Conservation (phyloP, 805 yeast genomes). For the Hanseniaspora nectarophila region DNA sequence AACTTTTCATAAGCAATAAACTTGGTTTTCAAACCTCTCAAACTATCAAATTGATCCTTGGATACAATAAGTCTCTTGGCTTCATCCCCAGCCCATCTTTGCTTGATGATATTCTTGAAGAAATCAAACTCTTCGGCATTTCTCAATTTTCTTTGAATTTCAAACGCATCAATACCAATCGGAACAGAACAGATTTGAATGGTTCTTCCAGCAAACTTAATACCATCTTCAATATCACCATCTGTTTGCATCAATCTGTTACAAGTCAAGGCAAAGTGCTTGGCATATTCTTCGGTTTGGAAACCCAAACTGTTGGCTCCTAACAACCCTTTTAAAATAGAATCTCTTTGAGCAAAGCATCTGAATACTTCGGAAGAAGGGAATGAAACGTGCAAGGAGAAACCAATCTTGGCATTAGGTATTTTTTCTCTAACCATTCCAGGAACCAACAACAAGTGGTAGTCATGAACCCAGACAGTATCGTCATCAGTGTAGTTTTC, state of each 20-base stretch:
- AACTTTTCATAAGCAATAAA: slow-evolving; percentile 75
- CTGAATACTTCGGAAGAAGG: slow-evolving; percentile 93
- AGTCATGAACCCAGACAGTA: slow-evolving; percentile 85
- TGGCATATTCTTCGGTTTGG: slow-evolving; percentile 85
- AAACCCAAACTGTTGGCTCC: slow-evolving; percentile 83
- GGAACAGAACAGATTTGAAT: slow-evolving; percentile 50
- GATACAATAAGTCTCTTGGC: slow-evolving; percentile 48
- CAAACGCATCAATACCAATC: slow-evolving; percentile 65
- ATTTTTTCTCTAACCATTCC: slow-evolving; percentile 61
- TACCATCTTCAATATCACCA: slow-evolving; percentile 46
- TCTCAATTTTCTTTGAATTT: slow-evolving; percentile 38
- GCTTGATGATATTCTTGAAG: slow-evolving; percentile 62
- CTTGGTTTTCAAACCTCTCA: slow-evolving; percentile 83
- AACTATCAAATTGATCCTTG: slow-evolving; percentile 76
- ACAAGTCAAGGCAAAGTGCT: slow-evolving; percentile 87
- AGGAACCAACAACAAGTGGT: slow-evolving; percentile 80
- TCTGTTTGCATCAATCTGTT: slow-evolving; percentile 75
- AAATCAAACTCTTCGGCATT: slow-evolving; percentile 38
- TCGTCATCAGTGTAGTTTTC: slow-evolving; percentile 61
- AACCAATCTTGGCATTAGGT: slow-evolving; percentile 80
- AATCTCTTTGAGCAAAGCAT: slow-evolving; percentile 77
- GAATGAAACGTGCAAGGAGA: slow-evolving; percentile 85
- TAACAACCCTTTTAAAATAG: slow-evolving; percentile 64
- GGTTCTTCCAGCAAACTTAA: slow-evolving; percentile 49
- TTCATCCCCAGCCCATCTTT: slow-evolving; percentile 51